Conservation (phyloP, 257 asterid genomes). For the Knoxia roxburghii region DNA sequence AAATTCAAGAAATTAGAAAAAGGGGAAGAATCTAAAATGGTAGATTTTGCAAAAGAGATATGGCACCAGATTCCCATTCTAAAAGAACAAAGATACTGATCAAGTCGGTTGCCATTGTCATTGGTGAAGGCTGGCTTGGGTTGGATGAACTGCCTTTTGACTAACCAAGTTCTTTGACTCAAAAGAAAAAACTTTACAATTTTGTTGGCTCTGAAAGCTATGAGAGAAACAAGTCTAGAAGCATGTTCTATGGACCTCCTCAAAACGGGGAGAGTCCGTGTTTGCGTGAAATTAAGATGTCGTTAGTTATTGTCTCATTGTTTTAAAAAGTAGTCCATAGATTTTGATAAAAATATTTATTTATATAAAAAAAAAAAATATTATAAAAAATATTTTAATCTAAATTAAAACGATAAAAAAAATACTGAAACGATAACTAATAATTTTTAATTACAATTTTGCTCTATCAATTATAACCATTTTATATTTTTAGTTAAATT, state of each 20-base stretch:
- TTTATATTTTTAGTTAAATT: too few relatives aligned
- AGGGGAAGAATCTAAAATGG: constrained; percentile 1
- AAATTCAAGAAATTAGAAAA: neutral
- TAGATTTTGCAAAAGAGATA: constrained; percentile 2
- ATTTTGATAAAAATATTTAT: too few relatives aligned
- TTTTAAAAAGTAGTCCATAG: too few relatives aligned
- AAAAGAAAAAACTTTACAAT: neutral
- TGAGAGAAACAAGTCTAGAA: neutral
- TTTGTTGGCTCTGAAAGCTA: neutral
- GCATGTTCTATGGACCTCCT: constrained; percentile 27
- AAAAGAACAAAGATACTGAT: constrained; percentile 4
- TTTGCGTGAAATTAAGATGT: too few relatives aligned
- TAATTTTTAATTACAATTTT: too few relatives aligned
- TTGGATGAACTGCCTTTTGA: constrained; percentile 8
- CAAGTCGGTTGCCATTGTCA: constrained; percentile 6
- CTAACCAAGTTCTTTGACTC: neutral
- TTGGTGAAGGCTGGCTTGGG: neutral
- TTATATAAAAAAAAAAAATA: too few relatives aligned
- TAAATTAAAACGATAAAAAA: too few relatives aligned
- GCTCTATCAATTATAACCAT: too few relatives aligned
- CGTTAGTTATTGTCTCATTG: too few relatives aligned
- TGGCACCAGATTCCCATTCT: constrained; percentile 11
- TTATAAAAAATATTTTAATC: too few relatives aligned
- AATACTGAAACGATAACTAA: too few relatives aligned
- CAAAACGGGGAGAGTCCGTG: constrained; percentile 11